Percentiles rank a stretch among this genome's conserved stretches.
Conservation (phyloP, 129 eudicot species). For the Scalesia atractyloides region DNA sequence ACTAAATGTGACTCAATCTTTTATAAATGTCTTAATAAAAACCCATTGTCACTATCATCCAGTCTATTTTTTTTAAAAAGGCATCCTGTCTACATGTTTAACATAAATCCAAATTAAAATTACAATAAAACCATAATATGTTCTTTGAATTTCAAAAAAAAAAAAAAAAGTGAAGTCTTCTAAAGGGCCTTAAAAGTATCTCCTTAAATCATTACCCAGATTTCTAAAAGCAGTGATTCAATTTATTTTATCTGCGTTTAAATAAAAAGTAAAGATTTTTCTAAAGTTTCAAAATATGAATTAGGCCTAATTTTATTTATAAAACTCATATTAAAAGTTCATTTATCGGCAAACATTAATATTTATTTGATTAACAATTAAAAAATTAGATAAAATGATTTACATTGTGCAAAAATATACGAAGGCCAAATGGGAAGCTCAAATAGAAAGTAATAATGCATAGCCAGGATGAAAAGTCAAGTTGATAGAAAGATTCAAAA, state of each 20-base stretch:
- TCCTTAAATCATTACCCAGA: conserved; percentile 15
- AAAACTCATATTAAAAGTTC: not conserved
- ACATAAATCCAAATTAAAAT: not conserved
- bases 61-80: not conserved
- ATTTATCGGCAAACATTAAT: too few relatives aligned
- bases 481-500: conserved; percentile 39
- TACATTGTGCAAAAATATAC: not conserved
- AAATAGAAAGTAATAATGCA: conserved; percentile 36
- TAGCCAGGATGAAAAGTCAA: conserved; percentile 33
- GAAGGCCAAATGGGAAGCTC: conserved; percentile 20
- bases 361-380: not conserved
- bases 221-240: conserved; percentile 13
- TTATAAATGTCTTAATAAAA: too few relatives aligned
- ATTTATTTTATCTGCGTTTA: not conserved
- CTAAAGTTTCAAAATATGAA: not conserved
- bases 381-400: not conserved
- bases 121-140: not conserved
- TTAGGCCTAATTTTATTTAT: conserved; percentile 1
- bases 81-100: not conserved
- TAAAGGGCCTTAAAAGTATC: conserved; percentile 22
- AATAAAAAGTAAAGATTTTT: conserved; percentile 4
- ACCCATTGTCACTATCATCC: not conserved
- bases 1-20: too few relatives aligned
- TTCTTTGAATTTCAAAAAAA: conserved; percentile 6
- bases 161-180: conserved; percentile 19